These are phyloP conservation scores for Sphaceloma murrayae DNA, from an alignment of 2,329 filamentous ascomycete species.

Conservation along the genomic window DNA sequence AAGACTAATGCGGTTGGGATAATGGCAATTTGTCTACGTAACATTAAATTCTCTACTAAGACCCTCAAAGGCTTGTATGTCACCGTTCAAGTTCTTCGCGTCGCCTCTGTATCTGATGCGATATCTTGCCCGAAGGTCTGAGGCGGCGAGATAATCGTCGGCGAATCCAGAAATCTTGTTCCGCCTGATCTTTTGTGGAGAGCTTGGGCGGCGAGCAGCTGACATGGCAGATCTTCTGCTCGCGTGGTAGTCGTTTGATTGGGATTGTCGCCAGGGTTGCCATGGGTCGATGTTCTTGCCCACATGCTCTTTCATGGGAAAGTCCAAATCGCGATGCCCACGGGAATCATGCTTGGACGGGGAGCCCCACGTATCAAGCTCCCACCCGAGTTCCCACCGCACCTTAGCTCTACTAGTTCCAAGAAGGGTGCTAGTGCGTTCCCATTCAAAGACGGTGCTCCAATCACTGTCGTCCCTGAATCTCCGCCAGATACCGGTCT, in stretches of 20 bases:
- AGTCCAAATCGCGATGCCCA: background rate
- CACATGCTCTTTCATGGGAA: background rate
- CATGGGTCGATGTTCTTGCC: too few species aligned
- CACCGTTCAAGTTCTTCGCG: constrained; percentile 55
- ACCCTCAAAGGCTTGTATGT: constrained; percentile 60
- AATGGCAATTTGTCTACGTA: constrained; percentile 18
- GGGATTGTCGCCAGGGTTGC: too few species aligned
- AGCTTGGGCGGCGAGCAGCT: constrained; percentile 23
- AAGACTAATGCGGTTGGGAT: too few species aligned
- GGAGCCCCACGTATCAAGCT: constrained; percentile 30
- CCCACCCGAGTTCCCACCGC: constrained; percentile 63
- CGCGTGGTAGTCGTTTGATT: constrained; percentile 15
- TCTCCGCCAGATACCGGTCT: constrained; percentile 48
- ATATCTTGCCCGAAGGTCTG: constrained; percentile 52
- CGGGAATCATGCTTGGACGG: background rate
- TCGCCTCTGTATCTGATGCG: constrained; percentile 78
- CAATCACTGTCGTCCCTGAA: constrained; percentile 71
- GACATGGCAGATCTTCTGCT: constrained; percentile 22
- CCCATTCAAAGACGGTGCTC: constrained; percentile 74
- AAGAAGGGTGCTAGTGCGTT: constrained; percentile 56
- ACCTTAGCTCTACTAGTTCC: constrained; percentile 71
- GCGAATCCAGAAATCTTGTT: constrained; percentile 4
- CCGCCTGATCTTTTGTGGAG: constrained; percentile 21
- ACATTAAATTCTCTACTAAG: constrained; percentile 48
- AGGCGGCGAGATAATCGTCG: background rate